Evolutionary conservation across 495 filamentous ascomycete species (phyloP), one percentile per base, ranked within the genome.

Genomic region (Neurospora sp.): DNA sequence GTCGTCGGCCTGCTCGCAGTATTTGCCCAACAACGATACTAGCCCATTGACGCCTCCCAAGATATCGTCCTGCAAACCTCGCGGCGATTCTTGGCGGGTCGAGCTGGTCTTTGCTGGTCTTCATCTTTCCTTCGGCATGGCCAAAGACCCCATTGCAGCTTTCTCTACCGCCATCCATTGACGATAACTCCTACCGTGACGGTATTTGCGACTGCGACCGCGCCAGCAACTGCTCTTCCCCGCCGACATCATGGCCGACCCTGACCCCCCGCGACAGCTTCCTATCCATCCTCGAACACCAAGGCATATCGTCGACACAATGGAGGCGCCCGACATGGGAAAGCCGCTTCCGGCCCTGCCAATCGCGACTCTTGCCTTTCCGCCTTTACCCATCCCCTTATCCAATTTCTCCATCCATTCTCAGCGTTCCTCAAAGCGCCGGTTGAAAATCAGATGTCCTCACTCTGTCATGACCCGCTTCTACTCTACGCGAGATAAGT

Each of bases 381-480:
- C 22, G 20, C 42, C 71, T 42, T 39, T 73, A 8, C 69, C 69
- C 27, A 7, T 69, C 20, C 74, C 75, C 39, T 39, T 68, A 18
- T 76, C 77, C n/a, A 41, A 35, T 27, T 74, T 74, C 44, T 35
- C 73, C 38, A 69, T 47, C 22, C 69, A 71, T 69, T 68, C 40
- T 4, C 40, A n/a, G 8, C 27, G 16, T 18, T 37, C 27, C n/a
- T 37, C 20, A 14, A 37, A 39, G 16, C 70, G 53, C 6, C 70
- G 65, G 44, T 77, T 79, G 74, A 68, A 74, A 75, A 65, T 83
- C 71, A 72, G 80, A 73, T 92, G 90, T 78, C 88, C 83, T 38
- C 90, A 92, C 74, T 77, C 86, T 14, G 85, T 81, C 22, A 89
- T 92, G 88, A 83, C 86, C 4, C 84, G 87, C 14, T 68, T 88